Evolutionary conservation across 495 filamentous ascomycete genomes (phyloP).

Genomic region (Tirmania nivea): DNA sequence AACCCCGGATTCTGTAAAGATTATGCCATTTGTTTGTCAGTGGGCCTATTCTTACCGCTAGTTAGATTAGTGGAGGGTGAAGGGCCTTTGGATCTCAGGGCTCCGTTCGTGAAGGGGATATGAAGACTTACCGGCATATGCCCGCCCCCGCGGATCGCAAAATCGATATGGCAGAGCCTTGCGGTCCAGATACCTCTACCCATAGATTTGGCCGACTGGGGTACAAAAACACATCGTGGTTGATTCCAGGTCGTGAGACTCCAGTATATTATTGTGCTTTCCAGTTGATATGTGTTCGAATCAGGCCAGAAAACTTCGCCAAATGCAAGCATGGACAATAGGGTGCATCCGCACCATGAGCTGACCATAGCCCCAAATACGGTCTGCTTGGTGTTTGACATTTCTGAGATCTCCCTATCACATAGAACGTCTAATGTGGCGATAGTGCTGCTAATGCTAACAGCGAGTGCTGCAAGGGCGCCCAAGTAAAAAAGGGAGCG

Average conservation of each 20-base stretch:
- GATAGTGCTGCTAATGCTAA: background rate
- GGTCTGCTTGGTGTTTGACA: background rate
- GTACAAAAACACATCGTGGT: background rate
- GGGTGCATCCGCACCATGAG: background rate
- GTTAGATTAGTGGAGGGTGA: too few relatives aligned
- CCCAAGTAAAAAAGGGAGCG: too few relatives aligned
- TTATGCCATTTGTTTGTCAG: too few relatives aligned
- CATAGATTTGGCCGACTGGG: background rate
- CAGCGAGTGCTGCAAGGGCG: too few relatives aligned
- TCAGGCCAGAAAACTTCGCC: background rate
- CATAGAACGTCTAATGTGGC: background rate
- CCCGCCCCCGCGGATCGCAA: constrained; percentile 32
- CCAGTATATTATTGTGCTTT: background rate
- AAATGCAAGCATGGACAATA: background rate
- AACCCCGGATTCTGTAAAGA: constrained; percentile 18
- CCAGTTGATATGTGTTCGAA: background rate
- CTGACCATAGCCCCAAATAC: background rate
- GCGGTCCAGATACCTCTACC: constrained; percentile 1
- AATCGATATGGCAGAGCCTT: constrained; percentile 21
- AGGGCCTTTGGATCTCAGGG: too few relatives aligned
- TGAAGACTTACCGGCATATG: constrained; percentile 24
- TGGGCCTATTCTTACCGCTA: too few relatives aligned
- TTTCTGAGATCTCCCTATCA: background rate
- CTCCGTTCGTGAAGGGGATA: too few relatives aligned
- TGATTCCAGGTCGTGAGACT: background rate